A percentile compares a stretch with the other conserved stretches of the same genome.
Evolutionary conservation across 2,329 filamentous ascomycete genomes (phyloP).

Genomic region (Didymella segeticola): DNA sequence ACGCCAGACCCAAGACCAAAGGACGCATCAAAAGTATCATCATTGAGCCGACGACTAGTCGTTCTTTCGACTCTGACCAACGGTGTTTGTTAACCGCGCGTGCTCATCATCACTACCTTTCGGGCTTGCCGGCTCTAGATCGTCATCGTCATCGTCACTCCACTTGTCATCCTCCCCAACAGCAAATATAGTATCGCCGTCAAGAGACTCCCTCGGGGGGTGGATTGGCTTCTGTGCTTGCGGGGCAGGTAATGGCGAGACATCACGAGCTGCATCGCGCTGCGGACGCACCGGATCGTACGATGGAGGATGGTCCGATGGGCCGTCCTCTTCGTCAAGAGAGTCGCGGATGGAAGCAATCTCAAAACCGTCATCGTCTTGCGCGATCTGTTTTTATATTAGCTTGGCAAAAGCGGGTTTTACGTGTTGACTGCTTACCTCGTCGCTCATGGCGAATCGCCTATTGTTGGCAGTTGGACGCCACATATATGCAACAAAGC

Average conservation of each 20-base stretch:
- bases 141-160: conserved; percentile 73
- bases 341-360: conserved; percentile 88
- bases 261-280: conserved; percentile 44
- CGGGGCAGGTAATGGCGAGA: conserved; percentile 61
- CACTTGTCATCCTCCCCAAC: conserved; percentile 88
- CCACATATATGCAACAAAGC: conserved; percentile 95
- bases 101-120: conserved; percentile 40
- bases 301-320: conserved; percentile 44
- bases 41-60: conserved; percentile 28
- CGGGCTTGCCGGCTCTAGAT: conserved; percentile 63
- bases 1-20: not conserved
- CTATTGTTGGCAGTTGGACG: conserved; percentile 95
- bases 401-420: conserved; percentile 26
- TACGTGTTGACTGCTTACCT: conserved; percentile 59
- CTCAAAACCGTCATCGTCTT: conserved; percentile 98
- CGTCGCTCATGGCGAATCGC: conserved; percentile 97
- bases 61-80: conserved; percentile 39
- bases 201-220: conserved; percentile 67
- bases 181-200: conserved; percentile 95
- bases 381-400: conserved; percentile 70
- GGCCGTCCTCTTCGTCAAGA: conserved; percentile 67
- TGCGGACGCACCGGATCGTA: conserved; percentile 50
- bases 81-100: conserved; percentile 40
- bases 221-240: conserved; percentile 56
- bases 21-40: conserved; percentile 13